These are phyloP conservation scores for Daldinia eschscholtzii DNA, from an alignment of 2,329 filamentous ascomycete genomes.

Conservation along the genomic window DNA sequence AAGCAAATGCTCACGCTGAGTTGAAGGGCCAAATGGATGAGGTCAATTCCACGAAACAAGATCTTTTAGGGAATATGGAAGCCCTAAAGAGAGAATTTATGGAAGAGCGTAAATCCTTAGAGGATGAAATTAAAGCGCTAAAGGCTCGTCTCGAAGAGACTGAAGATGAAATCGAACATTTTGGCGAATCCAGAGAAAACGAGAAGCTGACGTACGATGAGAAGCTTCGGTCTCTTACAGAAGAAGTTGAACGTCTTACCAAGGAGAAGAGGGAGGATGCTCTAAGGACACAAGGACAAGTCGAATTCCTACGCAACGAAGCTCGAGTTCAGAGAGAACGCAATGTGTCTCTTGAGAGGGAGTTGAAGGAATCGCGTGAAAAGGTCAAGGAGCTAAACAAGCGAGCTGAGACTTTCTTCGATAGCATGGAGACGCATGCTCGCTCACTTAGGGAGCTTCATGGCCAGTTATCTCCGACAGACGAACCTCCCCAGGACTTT, in stretches of 20 bases:
- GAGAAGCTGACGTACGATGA: slow-evolving; percentile 79
- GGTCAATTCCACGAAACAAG: slow-evolving; percentile 90
- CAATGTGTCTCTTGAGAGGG: slow-evolving; percentile 68
- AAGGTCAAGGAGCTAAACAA: slow-evolving; percentile 65
- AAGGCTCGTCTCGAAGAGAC: slow-evolving; percentile 86
- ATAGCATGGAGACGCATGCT: slow-evolving; percentile 64
- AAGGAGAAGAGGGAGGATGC: slow-evolving; percentile 69
- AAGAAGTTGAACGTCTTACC: slow-evolving; percentile 75
- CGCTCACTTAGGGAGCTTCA: slow-evolving; percentile 70
- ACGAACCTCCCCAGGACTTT: slow-evolving; percentile 67
- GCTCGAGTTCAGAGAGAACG: slow-evolving; percentile 70
- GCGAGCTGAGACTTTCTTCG: slow-evolving; percentile 64
- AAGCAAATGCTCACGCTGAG: slow-evolving; percentile 69
- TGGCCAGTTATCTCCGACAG: slow-evolving; percentile 67
- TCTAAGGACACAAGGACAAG: slow-evolving; percentile 71
- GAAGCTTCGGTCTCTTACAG: slow-evolving; percentile 74
- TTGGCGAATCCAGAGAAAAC: slow-evolving; percentile 85
- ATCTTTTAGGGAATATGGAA: slow-evolving; percentile 94
- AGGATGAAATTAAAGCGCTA: slow-evolving; percentile 81
- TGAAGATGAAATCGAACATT: slow-evolving; percentile 91
- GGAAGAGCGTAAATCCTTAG: slow-evolving; percentile 84
- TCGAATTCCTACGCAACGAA: slow-evolving; percentile 73
- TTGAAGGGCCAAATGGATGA: slow-evolving; percentile 81
- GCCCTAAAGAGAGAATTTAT: slow-evolving; percentile 90
- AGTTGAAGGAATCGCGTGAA: slow-evolving; percentile 68